phyloP scores from a whole-genome alignment of 225 moss, liverwort and hornwort species.

The Anthoceros angustus region DNA sequence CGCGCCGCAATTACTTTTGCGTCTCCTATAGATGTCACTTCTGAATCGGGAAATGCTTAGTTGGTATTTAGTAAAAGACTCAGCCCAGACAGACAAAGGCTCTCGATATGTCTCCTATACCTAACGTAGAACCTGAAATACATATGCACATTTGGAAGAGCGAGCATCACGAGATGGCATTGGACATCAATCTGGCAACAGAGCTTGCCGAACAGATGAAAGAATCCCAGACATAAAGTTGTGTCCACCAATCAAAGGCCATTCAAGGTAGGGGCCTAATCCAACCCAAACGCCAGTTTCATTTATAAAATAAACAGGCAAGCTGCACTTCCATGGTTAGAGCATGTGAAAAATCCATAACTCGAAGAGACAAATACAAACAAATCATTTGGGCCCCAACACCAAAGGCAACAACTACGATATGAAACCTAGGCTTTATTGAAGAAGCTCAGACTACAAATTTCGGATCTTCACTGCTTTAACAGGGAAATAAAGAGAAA shows the following conservation, averaged over 20 bases:
- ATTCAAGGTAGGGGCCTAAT: neutral
- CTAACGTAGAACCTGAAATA: too few species aligned
- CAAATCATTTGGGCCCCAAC: constrained; percentile 10
- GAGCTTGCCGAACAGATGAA: too few species aligned
- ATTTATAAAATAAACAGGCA: too few species aligned
- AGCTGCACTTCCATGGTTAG: too few species aligned
- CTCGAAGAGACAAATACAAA: constrained; percentile 20
- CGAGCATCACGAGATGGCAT: neutral
- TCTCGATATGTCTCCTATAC: neutral
- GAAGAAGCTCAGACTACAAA: constrained; percentile 10
- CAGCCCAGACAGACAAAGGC: constrained; percentile 43
- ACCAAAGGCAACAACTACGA: constrained; percentile 26
- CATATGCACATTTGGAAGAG: too few species aligned
- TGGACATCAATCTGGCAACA: neutral
- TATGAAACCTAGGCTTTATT: constrained; percentile 35
- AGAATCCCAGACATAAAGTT: too few species aligned
- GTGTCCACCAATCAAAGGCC: too few species aligned
- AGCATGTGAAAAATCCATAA: constrained; percentile 16
- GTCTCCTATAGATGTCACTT: constrained; percentile 93
- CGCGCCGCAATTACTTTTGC: constrained; percentile 82
- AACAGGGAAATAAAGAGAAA: constrained; percentile 30
- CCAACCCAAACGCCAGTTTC: too few species aligned
- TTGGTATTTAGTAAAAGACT: too few species aligned
- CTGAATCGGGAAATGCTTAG: too few species aligned
- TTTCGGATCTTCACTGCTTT: constrained; percentile 34